Evolutionary conservation across 306 rosid genomes (phyloP), one percentile per base, ranked within the genome.

Genomic region (Sophora flavescens): DNA sequence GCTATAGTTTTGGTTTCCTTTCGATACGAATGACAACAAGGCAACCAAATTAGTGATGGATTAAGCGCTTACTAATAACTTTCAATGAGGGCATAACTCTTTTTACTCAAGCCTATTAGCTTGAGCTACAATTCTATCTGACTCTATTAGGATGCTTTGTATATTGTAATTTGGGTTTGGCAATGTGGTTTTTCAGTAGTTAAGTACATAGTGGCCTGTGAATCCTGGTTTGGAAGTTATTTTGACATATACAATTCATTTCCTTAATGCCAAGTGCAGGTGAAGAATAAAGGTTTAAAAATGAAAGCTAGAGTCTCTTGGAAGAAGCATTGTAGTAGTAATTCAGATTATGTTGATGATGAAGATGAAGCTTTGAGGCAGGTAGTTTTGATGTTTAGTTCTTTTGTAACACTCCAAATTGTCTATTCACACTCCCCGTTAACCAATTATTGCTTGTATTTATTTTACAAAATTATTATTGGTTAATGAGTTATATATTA

Each of bases 351-450:
- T 62, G 51, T 72, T 22, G 88, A 89, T 78, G 93, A 87, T 41
- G 96, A 87, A 5, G 97, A 90, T 58, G 87, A 90, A 70, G 93
- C 97, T 56, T 78, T 90, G 77, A 84, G 50, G 86, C 87, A 83
- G 92, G 98, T 88, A 80, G 68, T 71, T 67, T 72, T 75, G 32
- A 39, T 68, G 63, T 68, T 30, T 80, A 28, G 72, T 58, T 63
- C 30, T 8, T 56, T 42, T 6, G 3, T 44, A 13, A 10, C 14
- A 44, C 14, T 44, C 5, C 2, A 44, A 44, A 44, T 1, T 44
- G 50, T 44, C 50, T 44, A 9, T 44, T 13, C 50, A 44, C 14
- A 10, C 50, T 44, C 50, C 14, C 4, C 10, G 11, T 30, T 30
- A 30, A 30, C 32, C 32, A 3, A 30, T 30, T 30, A 30, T 30